A percentile compares a stretch with the other conserved stretches of the same genome.
Evolutionary conservation across 2,329 filamentous ascomycete genomes (phyloP).

Genomic region (Aspergillus sp.): DNA sequence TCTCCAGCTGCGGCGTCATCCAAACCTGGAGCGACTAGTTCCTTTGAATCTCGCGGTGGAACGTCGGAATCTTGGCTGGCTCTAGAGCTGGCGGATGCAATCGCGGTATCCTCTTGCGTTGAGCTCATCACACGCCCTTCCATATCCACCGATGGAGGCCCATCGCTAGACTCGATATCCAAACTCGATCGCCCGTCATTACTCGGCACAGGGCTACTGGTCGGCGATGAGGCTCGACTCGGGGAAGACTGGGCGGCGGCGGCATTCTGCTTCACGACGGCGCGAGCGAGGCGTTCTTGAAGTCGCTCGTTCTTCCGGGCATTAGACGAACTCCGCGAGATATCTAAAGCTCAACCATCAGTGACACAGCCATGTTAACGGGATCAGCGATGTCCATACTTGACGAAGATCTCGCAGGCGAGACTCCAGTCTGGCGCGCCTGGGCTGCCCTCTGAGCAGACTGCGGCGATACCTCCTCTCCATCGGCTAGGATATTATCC

Average conservation of each 20-base stretch:
- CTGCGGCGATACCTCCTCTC: constrained; percentile 43
- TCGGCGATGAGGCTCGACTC: constrained; percentile 43
- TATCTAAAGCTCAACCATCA: constrained; percentile 28
- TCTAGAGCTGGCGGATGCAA: constrained; percentile 10
- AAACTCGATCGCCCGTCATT: constrained; percentile 32
- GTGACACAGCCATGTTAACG: constrained; percentile 4
- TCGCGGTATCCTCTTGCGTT: constrained; percentile 5
- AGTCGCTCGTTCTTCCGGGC: constrained; percentile 67
- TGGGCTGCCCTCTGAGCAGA: constrained; percentile 24
- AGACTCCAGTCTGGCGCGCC: constrained; percentile 10
- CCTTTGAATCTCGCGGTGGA: constrained; percentile 17
- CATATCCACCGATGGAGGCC: constrained; percentile 11
- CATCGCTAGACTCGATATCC: constrained; percentile 23
- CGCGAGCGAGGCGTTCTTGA: constrained; percentile 81
- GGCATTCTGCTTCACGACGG: constrained; percentile 57
- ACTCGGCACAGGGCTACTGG: constrained; percentile 42
- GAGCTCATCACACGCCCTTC: constrained; percentile 13
- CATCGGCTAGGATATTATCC: constrained; percentile 82
- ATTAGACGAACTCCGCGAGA: constrained; percentile 57
- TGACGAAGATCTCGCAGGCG: constrained; percentile 13
- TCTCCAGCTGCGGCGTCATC: constrained; percentile 5
- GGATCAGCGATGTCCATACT: constrained; percentile 18
- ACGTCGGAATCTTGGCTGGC: constrained; percentile 21
- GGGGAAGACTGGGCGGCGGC: constrained; percentile 40
- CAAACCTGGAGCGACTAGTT: constrained; percentile 11